Evolutionary conservation across 2,329 filamentous ascomycete genomes (phyloP), one percentile per base, ranked within the genome.

Genomic region (Botrytis deweyae): DNA sequence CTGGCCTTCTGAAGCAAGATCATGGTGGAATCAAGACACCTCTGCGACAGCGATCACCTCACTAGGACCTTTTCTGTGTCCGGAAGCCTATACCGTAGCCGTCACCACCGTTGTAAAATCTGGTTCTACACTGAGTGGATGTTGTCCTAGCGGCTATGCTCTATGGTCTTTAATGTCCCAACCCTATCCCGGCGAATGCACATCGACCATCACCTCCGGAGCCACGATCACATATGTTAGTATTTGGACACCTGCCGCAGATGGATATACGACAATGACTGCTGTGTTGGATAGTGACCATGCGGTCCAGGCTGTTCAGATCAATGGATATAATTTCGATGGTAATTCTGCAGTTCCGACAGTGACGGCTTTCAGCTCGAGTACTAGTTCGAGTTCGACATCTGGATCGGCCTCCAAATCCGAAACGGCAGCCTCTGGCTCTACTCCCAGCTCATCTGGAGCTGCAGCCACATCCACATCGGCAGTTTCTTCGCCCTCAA

Each of bases 261-360:
- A 42, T 68, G 59, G 29, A 4, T 59, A 36, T 29, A 33, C 49
- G 18, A 72, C 52, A 16, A 33, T 55, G 5, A 68, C 16, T 12
- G 33, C 58, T 9, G 58, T 44, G 20, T 22, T 40, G 20, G 4
- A 16, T 3, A 22, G 6, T 7, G 25, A 63, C 10, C 29, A 52
- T 40, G 12, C 18, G 20, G 20, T 61, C 8, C 18, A 22, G 12
- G 72, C 59, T 22, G 70, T 62, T 12, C 72, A 73, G 7, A 64
- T 73, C 9, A 69, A 73, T 36, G 72, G 72, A 40, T 73, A 62
- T 9, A 73, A 73, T 29, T 73, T 69, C n/a, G 36, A 66, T 25
- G 70, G 70, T 16, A 72, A 72, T 44, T 65, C 61, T 4, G 70
- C 70, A 2, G 20, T 38, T 20, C n/a, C 70, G 1, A 66, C 70